A percentile compares a stretch with the other conserved stretches of the same genome.
Evolutionary conservation across 108 stramenopile species (phyloP).

Genomic region (Skeletonema grethae): DNA sequence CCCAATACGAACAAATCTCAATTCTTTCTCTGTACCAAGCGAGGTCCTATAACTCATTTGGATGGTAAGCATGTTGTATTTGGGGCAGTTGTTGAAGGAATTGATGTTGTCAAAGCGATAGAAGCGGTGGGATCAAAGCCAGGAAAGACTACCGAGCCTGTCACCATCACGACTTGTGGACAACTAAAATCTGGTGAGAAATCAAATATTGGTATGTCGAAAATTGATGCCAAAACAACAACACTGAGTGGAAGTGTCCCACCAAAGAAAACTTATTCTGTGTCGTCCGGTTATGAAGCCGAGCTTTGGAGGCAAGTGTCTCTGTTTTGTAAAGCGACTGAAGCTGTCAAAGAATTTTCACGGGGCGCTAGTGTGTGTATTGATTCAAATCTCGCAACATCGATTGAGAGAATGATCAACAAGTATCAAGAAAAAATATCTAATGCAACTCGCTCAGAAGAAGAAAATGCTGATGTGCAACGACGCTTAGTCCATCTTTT

Average conservation of each 20-base stretch:
- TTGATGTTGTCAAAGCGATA: conserved; percentile 54
- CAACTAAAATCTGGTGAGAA: background rate
- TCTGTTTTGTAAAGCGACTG: conserved; percentile 15
- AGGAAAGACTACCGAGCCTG: conserved; percentile 77
- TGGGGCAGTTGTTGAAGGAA: conserved; percentile 75
- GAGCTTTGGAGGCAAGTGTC: conserved; percentile 40
- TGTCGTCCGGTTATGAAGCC: conserved; percentile 38
- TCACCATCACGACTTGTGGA: conserved; percentile 17
- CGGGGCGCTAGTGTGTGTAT: conserved; percentile 11
- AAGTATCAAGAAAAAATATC: conserved; percentile 40
- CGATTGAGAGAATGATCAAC: conserved; percentile 22
- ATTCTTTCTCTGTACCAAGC: conserved; percentile 77
- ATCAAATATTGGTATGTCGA: background rate
- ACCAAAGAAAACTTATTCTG: conserved; percentile 8
- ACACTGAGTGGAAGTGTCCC: background rate
- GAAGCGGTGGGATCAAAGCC: conserved; percentile 36
- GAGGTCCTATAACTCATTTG: conserved; percentile 66
- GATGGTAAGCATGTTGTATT: conserved; percentile 92
- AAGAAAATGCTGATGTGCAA: conserved; percentile 18
- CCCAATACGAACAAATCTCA: conserved; percentile 77
- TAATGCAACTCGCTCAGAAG: conserved; percentile 12
- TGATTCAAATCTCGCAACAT: conserved; percentile 21
- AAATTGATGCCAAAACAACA: background rate
- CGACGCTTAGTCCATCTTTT: conserved; percentile 43
- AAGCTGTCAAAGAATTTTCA: conserved; percentile 10